phyloP scores from a whole-genome alignment of 805 yeast species.

The Pichia eremophila region DNA sequence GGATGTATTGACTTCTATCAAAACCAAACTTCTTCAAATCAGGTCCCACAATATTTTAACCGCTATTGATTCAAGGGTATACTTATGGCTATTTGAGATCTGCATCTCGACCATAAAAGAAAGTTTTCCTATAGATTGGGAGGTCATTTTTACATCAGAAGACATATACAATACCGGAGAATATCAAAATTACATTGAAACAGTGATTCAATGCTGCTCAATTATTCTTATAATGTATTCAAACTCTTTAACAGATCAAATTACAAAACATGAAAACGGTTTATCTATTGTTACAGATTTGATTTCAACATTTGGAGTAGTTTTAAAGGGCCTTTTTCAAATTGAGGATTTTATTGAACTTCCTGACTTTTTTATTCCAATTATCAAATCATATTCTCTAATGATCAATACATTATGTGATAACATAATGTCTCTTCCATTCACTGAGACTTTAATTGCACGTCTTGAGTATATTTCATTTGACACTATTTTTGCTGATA shows the following conservation, averaged over 20 bases:
- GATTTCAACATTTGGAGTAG: background rate
- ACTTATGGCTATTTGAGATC: background rate
- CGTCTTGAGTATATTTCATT: constrained; percentile 47
- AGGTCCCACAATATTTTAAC: background rate
- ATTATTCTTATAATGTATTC: background rate
- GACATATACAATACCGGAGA: background rate
- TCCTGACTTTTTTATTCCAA: constrained; percentile 4
- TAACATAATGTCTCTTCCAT: background rate
- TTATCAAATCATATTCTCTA: background rate
- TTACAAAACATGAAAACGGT: background rate
- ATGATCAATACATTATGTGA: background rate
- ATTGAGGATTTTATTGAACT: constrained; percentile 1
- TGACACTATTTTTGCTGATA: constrained; percentile 32
- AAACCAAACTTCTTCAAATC: constrained; percentile 1
- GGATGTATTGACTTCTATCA: background rate
- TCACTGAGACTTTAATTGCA: constrained; percentile 30
- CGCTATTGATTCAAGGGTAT: background rate
- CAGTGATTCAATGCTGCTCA: background rate
- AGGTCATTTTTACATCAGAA: background rate
- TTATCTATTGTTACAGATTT: constrained; percentile 1
- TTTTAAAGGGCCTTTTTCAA: background rate
- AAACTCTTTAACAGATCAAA: background rate
- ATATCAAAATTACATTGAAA: constrained; percentile 1
- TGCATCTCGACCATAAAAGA: constrained; percentile 1
- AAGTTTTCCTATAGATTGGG: constrained; percentile 3